A percentile compares a stretch with the other conserved stretches of the same genome.
Conservation (phyloP, 176 grass and related monocot species). For the Microstegium vimineum region DNA sequence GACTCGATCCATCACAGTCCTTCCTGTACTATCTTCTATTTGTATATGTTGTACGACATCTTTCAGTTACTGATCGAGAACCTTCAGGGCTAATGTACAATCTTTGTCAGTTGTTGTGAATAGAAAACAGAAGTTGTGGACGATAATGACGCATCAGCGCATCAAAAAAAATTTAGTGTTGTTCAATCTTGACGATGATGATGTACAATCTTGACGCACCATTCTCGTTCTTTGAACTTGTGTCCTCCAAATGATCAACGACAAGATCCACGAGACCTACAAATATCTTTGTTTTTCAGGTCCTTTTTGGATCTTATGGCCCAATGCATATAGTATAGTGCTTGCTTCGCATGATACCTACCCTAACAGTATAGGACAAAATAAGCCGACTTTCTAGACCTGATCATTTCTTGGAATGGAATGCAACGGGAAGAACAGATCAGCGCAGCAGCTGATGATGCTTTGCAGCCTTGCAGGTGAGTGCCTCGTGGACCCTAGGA, state of each 20-base stretch:
- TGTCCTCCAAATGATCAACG: background rate
- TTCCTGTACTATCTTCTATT: background rate
- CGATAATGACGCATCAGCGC: background rate
- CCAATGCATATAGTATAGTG: background rate
- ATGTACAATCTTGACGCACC: background rate
- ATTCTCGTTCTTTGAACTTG: background rate
- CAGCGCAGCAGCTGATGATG: background rate
- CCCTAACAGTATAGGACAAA: conserved; percentile 3
- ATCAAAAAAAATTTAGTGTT: background rate
- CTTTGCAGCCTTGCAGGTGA: conserved; percentile 2
- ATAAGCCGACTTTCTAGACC: background rate
- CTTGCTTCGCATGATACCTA: background rate
- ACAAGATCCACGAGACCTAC: background rate
- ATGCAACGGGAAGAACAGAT: background rate
- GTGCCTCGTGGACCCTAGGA: background rate
- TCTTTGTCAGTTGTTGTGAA: background rate
- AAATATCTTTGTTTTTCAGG: background rate
- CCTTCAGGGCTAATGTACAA: background rate
- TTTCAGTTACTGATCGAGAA: background rate
- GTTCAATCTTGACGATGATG: background rate
- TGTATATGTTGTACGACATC: background rate
- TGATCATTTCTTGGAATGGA: conserved; percentile 12
- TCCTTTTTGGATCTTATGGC: background rate
- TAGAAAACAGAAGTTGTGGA: background rate
- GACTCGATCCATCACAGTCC: background rate